Conservation (phyloP, 2,329 filamentous ascomycete genomes). For the Trichoderma pleuroti region DNA sequence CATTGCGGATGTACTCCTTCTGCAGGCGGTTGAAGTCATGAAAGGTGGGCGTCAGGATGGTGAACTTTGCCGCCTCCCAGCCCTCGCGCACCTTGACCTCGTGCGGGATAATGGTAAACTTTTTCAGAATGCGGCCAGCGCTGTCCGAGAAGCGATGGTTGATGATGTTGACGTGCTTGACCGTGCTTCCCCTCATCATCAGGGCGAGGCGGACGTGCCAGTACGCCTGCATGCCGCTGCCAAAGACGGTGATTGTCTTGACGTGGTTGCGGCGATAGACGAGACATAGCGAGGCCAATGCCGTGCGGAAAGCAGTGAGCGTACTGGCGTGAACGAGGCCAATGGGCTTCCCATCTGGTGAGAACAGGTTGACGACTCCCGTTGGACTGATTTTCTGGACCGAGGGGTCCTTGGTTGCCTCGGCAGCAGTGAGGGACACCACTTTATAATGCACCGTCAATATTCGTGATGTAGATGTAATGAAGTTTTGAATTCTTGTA, state of each 20-base stretch:
- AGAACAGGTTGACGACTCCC: constrained; percentile 68
- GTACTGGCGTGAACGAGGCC: constrained; percentile 71
- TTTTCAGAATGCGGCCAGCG: constrained; percentile 49
- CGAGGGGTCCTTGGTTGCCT: constrained; percentile 28
- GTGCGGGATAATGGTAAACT: constrained; percentile 43
- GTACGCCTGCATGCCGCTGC: constrained; percentile 84
- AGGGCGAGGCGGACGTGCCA: constrained; percentile 89
- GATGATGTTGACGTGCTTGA: constrained; percentile 78
- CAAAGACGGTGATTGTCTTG: constrained; percentile 78
- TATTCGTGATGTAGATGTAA: neutral
- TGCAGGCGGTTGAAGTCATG: constrained; percentile 64
- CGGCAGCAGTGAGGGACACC: constrained; percentile 55
- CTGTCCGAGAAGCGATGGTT: constrained; percentile 66
- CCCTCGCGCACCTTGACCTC: constrained; percentile 54
- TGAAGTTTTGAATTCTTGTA: constrained; percentile 8
- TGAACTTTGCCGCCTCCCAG: constrained; percentile 64
- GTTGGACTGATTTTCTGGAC: constrained; percentile 47
- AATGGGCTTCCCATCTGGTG: constrained; percentile 56
- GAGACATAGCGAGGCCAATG: constrained; percentile 66
- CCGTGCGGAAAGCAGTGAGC: constrained; percentile 77
- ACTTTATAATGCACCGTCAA: constrained; percentile 39
- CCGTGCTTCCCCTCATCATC: constrained; percentile 64
- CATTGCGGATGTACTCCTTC: constrained; percentile 65
- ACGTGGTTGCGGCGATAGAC: constrained; percentile 64
- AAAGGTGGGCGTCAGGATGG: constrained; percentile 65